Evolutionary conservation across 169 alveolate genomes (phyloP), one percentile per base, ranked within the genome.

Genomic region (Babesia bovis): DNA sequence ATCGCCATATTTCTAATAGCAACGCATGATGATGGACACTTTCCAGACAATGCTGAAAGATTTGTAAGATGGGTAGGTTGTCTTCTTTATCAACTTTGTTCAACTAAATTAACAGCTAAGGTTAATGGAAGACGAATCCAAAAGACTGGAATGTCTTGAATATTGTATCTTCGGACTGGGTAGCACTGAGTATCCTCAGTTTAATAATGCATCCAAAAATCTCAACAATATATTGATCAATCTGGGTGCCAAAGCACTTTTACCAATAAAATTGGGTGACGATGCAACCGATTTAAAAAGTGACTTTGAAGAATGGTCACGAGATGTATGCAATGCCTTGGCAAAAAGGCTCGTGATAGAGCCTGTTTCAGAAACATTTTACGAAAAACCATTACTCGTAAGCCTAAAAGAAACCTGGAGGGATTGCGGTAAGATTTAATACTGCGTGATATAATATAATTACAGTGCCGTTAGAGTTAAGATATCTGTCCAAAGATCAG

Each of bases 11-110:
- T 91, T 50, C 53, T 83, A 2, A 76, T 91, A 47, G 61, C 95
- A 19, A 91, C 95, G 4, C 90, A 87, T 69, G 93, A 92, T 44
- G 95, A 91, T 53, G 95, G 95, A 9, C 90, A 85, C 36, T 90
- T 92, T 30, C 82, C 95, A 12, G 95, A 91, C 55, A 85, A 90
- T 68, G 90, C 95, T 9, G 40, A 17, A 38, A 28, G 40, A 25
- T 76, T 81, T 40, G 90, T 55, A 25, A 86, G 78, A 60, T 85
- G 73, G 65, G 85, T 76, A 66, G 25, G 72, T 57, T 1, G 2
- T 0, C 32, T 7, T 7, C 12, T 42, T 5, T 10, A 3, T 3
- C 23, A 15, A 12, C 23, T 3, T 0, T 6, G 49, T 0, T 36
- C 9, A 19, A 2, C 26, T 19, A 32, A 25, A 28, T 30, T 53